phyloP scores from a whole-genome alignment of 305 asterid genomes.

The Fraxinus greggii region DNA sequence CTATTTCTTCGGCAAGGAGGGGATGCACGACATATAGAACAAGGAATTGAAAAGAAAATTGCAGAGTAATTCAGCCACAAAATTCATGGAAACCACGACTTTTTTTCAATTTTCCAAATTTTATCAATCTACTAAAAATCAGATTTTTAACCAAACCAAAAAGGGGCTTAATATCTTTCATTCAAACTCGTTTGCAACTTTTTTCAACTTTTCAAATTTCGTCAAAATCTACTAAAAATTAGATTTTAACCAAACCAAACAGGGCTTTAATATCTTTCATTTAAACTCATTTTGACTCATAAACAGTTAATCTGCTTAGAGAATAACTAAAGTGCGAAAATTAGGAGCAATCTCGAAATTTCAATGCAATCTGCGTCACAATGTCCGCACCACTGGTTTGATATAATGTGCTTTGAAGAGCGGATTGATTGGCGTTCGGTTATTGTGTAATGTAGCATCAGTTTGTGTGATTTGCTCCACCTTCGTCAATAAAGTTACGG shows the following conservation, averaged over 20 bases:
- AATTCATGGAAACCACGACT: background rate
- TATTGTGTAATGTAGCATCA: background rate
- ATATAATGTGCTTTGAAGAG: background rate
- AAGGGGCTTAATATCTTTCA: background rate
- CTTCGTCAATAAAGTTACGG: background rate
- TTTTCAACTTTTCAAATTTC: too few relatives aligned
- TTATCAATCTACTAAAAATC: background rate
- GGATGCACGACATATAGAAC: background rate
- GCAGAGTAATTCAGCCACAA: background rate
- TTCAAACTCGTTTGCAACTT: background rate
- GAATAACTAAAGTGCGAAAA: background rate
- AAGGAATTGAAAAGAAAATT: background rate
- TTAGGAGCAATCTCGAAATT: background rate
- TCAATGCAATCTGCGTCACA: background rate
- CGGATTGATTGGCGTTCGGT: background rate
- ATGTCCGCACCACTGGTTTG: background rate
- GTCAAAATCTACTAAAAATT: too few relatives aligned
- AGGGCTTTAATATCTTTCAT: background rate
- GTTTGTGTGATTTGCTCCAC: background rate
- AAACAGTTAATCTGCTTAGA: background rate
- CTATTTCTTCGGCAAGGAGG: background rate
- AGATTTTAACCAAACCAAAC: background rate
- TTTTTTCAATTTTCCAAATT: background rate
- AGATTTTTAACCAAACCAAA: too few relatives aligned
- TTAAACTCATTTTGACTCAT: background rate